phyloP scores from a whole-genome alignment of 2,329 filamentous ascomycete genomes.

The Aspergillus sp. region DNA sequence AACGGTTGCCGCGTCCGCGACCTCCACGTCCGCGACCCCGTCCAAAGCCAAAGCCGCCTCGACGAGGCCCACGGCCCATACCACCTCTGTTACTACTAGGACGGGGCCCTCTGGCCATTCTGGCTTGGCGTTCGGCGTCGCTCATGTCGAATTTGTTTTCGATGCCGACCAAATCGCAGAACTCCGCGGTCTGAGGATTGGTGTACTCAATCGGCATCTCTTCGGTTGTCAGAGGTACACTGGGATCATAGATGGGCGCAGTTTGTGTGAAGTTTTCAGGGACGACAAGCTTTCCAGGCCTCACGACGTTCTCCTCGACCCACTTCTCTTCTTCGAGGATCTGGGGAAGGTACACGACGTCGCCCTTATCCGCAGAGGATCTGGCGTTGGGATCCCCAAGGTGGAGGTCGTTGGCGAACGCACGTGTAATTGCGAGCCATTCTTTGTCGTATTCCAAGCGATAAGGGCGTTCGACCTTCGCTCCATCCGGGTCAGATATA shows the following conservation, averaged over 20 bases:
- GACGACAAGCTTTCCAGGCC: constrained; percentile 63
- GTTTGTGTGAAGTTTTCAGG: constrained; percentile 77
- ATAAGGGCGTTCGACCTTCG: constrained; percentile 50
- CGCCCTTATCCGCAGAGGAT: constrained; percentile 64
- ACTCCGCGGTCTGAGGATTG: constrained; percentile 81
- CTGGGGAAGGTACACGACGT: constrained; percentile 66
- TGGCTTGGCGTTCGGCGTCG: constrained; percentile 67
- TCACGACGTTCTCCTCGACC: constrained; percentile 75
- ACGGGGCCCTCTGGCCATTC: constrained; percentile 61
- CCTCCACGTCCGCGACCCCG: constrained; percentile 25
- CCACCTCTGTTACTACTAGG: constrained; percentile 30
- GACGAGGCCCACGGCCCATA: constrained; percentile 18
- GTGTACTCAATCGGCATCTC: constrained; percentile 78
- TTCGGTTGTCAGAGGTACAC: constrained; percentile 58
- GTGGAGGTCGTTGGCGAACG: constrained; percentile 67
- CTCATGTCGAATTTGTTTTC: constrained; percentile 73
- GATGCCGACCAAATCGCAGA: constrained; percentile 77
- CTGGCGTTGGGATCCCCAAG: constrained; percentile 62
- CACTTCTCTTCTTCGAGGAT: constrained; percentile 74
- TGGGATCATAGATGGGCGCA: constrained; percentile 68
- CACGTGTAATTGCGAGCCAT: constrained; percentile 91
- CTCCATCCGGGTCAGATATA: constrained; percentile 37
- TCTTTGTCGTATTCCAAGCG: constrained; percentile 82
- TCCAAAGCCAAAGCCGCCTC: constrained; percentile 19
- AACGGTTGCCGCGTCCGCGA: constrained; percentile 19